Percentiles rank a stretch among this genome's conserved stretches.
These are phyloP conservation scores for Fusarium sp. DNA, from an alignment of 2,329 filamentous ascomycete genomes.

Conservation along the genomic window DNA sequence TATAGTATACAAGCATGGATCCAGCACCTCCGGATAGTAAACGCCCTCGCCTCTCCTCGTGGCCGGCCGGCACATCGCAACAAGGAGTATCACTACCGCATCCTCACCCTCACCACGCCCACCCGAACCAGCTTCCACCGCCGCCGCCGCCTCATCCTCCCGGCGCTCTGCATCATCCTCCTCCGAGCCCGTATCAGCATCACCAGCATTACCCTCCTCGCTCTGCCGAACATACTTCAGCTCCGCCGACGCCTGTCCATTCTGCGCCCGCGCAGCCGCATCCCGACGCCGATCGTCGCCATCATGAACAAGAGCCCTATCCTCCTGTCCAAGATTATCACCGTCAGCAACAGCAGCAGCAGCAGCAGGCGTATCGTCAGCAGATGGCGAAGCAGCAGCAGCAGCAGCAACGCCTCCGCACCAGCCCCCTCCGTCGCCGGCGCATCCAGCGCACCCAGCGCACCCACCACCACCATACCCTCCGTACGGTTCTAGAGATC, in stretches of 20 bases:
- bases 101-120: constrained; percentile 51
- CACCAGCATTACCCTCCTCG: constrained; percentile 59
- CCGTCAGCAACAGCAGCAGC: constrained; percentile 48
- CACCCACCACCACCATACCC: constrained; percentile 52
- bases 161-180: constrained; percentile 51
- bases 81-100: constrained; percentile 64
- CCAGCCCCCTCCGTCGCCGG: constrained; percentile 60
- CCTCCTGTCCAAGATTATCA: constrained; percentile 70
- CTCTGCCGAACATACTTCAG: constrained; percentile 52
- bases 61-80: constrained; percentile 65
- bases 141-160: constrained; percentile 49
- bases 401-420: constrained; percentile 37
- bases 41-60: constrained; percentile 70
- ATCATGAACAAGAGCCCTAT: constrained; percentile 70
- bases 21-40: constrained; percentile 71
- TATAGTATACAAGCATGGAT: constrained; percentile 70
- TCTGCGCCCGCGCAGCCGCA: constrained; percentile 53
- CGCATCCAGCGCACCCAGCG: constrained; percentile 54
- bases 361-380: too few species aligned
- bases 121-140: constrained; percentile 50
- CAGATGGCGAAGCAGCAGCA: too few species aligned
- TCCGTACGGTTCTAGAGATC: constrained; percentile 64
- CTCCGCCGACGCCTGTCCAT: constrained; percentile 49
- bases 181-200: constrained; percentile 59
- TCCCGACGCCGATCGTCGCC: constrained; percentile 67